phyloP scores from a whole-genome alignment of 805 yeast genomes.

The Suhomyces xylopsoci region DNA sequence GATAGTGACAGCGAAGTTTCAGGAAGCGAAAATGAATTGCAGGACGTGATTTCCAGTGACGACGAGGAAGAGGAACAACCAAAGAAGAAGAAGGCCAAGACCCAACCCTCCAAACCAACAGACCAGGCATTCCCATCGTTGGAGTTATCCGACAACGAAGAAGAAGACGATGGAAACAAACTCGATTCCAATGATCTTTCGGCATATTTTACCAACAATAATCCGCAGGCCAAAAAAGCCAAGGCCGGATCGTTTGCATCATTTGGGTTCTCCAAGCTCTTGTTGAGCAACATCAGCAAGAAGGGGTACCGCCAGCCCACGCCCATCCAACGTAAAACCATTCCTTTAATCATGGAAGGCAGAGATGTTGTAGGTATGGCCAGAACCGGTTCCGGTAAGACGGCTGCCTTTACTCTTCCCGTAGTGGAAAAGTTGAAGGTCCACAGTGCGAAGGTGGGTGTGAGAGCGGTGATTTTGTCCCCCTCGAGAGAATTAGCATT shows the following conservation, averaged over 20 bases:
- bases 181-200: constrained; percentile 47
- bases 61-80: constrained; percentile 39
- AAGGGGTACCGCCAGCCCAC: constrained; percentile 96
- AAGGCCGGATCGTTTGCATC: constrained; percentile 84
- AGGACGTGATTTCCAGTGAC: constrained; percentile 50
- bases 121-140: constrained; percentile 43
- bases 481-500: constrained; percentile 96
- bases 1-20: constrained; percentile 21
- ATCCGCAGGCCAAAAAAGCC: constrained; percentile 52
- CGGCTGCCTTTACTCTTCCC: constrained; percentile 94
- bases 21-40: constrained; percentile 35
- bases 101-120: constrained; percentile 10
- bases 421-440: constrained; percentile 78
- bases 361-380: constrained; percentile 99
- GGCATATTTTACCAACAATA: constrained; percentile 39
- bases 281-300: constrained; percentile 65
- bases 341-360: constrained; percentile 81
- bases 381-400: constrained; percentile 97
- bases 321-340: constrained; percentile 94
- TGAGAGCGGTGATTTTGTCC: constrained; percentile 81
- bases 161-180: constrained; percentile 17
- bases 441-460: constrained; percentile 85
- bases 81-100: constrained; percentile 24
- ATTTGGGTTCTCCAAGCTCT: constrained; percentile 76
- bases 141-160: constrained; percentile 46